Base-by-base conservation (phyloP, 2,329 filamentous ascomycete genomes). In the Ceratocystis ficicola region DNA sequence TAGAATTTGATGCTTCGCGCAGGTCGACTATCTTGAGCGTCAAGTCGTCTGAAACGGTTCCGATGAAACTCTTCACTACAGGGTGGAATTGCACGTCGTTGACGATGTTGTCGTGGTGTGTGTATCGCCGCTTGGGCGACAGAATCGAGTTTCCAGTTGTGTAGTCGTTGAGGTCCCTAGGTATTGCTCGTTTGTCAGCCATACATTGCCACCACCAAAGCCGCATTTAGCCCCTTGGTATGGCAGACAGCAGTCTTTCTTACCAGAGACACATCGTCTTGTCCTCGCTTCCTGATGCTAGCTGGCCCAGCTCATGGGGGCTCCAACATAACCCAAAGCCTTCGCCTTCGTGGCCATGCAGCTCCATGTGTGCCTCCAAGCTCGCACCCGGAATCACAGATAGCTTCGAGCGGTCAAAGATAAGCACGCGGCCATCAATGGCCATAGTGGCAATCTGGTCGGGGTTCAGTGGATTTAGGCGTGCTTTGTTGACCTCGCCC, bases 31-130 rank as follows among this genome's bases (percentile, higher is more conserved):
- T 88, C 75, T 96, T 90, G 68, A 97, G 84, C 6, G 90, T 96
- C 70, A 94, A 82, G 74, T 99, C 94, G 74, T 99, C 94, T 3
- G 94, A 97, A 2, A 96, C 94, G 17, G 89, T 93, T 69, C 93
- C 95, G 68, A 99, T 89, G 69, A 95, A 86, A 71, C 86, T 86
- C 71, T 85, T 86, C 69, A 93, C 89, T 55, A 91, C 83, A 7
- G 93, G 92, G 71, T 97, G 93, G 73, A 95, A 90, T 76, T 97
- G 91, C 41, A 99, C 92, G 72, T 99, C 94, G 74, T 99, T 99
- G 73, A 99, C 94, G 65, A 94, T 89, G 30, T 93, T 86, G 22
- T 82, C 86, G 75, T 99, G 95, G 70, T 96, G 89, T 0, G 86
- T 93, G 76, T 94, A 97, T 48, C 84, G 87, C 61, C 87, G 83